Evolutionary conservation across 306 rosid genomes (phyloP), one percentile per base, ranked within the genome.

Genomic region (Lathyrus aphaca): DNA sequence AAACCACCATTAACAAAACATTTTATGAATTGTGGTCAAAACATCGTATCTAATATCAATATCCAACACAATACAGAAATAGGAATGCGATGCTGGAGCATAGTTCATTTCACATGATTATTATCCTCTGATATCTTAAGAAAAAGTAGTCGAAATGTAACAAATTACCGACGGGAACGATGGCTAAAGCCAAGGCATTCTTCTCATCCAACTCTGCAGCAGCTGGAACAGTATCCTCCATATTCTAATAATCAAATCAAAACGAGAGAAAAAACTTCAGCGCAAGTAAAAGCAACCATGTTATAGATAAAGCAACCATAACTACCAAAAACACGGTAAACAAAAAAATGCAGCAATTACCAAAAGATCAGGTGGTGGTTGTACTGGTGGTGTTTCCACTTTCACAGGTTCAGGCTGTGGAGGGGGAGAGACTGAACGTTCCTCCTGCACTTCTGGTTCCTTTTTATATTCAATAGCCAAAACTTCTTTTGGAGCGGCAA

Each of bases 151-250:
- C 14, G 71, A 73, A 69, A 21, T 80, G 68, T 35, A 76, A 64
- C 59, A 67, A 39, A 83, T 81, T 80, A 91, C 97, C 84, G 49
- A 84, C 83, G 16, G 99, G 88, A 71, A 91, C 96, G 30, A 95
- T 89, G 32, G 99, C 99, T 71, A 95, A 83, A 69, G 99, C 99
- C 86, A 89, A 43, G 42, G 99, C 89, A 81, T 91, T 95, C 84
- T 87, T 95, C 72, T 95, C 99, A 27, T 95, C 97, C 76, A 95
- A 86, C 74, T 82, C 97, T 73, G 86, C 49, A 43, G 85, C 86
- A 68, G 86, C 89, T 63, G 97, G 96, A 72, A 65, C 85, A 45
- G 96, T 84, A 79, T 95, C 96, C 37, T 87, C 86, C 88, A 95
- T 73, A 69, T 88, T 93, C 99, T 95, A 81, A 68, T 58, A 39